Percentiles rank a stretch among this genome's conserved stretches.
Conservation (phyloP, 495 filamentous ascomycete genomes). For the Talaromyces thailandensis region DNA sequence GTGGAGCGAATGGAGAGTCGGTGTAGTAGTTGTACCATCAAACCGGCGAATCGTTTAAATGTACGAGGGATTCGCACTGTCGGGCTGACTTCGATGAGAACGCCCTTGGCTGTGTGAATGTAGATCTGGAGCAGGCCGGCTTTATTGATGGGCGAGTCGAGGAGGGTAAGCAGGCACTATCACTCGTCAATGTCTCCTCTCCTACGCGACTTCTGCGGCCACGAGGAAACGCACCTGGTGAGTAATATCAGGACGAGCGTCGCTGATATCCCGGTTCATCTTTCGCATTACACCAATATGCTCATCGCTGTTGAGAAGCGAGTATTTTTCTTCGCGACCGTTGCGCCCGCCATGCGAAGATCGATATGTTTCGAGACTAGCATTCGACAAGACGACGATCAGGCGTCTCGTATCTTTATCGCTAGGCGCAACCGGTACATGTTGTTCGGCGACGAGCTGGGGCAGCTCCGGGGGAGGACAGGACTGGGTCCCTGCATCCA, state of each 20-base stretch:
- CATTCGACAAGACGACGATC: conserved; percentile 94
- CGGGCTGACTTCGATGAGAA: conserved; percentile 94
- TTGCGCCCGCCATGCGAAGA: conserved; percentile 63
- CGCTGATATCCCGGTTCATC: conserved; percentile 97
- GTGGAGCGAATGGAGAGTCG: conserved; percentile 91
- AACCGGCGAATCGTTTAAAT: conserved; percentile 95
- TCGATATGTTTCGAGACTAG: conserved; percentile 94
- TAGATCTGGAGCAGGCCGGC: conserved; percentile 95
- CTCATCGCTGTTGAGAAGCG: conserved; percentile 94
- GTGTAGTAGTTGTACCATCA: conserved; percentile 99
- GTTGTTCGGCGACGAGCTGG: conserved; percentile 86
- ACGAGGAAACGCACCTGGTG: conserved; percentile 66
- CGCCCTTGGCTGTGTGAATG: conserved; percentile 93
- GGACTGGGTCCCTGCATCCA: conserved; percentile 68
- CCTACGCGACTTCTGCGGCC: background rate
- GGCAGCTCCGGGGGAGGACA: conserved; percentile 86
- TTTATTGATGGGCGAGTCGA: conserved; percentile 98
- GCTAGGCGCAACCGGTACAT: conserved; percentile 68
- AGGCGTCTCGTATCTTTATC: conserved; percentile 86
- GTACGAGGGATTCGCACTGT: conserved; percentile 94
- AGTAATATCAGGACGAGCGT: conserved; percentile 93
- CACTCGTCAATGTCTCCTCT: conserved; percentile 8
- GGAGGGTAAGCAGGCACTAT: conserved; percentile 92
- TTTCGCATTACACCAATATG: conserved; percentile 98
- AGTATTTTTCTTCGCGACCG: conserved; percentile 86